Evolutionary conservation across 805 yeast species (phyloP), one percentile per base, ranked within the genome.

Genomic region (Danielozyma ontarioensis): DNA sequence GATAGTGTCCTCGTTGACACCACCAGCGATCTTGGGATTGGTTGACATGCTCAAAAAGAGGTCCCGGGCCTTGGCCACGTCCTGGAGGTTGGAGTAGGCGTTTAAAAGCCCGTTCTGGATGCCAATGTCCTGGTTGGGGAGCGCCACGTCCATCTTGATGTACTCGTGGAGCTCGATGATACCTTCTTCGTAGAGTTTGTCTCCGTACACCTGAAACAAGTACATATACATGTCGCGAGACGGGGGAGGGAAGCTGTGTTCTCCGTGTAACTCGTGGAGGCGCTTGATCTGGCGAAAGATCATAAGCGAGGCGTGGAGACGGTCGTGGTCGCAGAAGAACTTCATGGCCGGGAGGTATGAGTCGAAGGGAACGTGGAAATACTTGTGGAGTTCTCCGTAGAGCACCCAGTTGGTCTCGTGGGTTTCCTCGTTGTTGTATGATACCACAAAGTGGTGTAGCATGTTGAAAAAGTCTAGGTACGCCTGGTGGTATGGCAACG

Each of bases 51-150:
- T 59, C 14, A 78, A 63, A 64, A 84, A 84, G 14, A 74, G 58
- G 44, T 78, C 81, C 16, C 77, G 54, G 2, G 80, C 77, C 41
- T 72, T 70, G 18, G 71, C 63, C 13, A 74, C 64, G 39, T 79
- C 79, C 39, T 72, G 76, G 22, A 80, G 50, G 28, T 74, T 64
- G 23, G 79, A 63, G 48, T 79, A 82, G 0, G 87, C 84, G 29
- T 74, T 77, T 56, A 84, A 67, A 26, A 82, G 55, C 2, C 79
- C 53, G 51, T 84, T 83, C 51, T 81, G 68, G 21, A 84, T 53
- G 8, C 58, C 61, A 8, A 79, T 68, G 42, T 80, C 80, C 37
- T 77, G 69, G 37, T 68, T 72, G 2, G 51, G 51, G 27, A 82
- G 57, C 8, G 64, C 56, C 3, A 56, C 44, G 30, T 84, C 94